phyloP scores from a whole-genome alignment of 768 basidiomycete species.

The Hypsizygus marmoreus region DNA sequence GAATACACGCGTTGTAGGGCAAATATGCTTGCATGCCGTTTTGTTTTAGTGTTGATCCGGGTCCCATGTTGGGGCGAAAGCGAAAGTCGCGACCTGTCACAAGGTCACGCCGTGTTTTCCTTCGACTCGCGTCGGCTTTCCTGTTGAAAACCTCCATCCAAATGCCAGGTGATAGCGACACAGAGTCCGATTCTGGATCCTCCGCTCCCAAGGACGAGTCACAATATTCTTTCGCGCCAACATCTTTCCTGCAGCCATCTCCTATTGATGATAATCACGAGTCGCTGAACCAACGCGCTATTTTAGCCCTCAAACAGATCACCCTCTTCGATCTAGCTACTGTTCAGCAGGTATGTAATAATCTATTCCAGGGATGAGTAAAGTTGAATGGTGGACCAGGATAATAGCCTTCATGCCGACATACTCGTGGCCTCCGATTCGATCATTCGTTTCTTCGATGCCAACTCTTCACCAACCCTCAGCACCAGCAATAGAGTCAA shows the following conservation, averaged over 20 bases:
- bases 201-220: too few species aligned
- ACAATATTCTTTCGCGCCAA: too few species aligned
- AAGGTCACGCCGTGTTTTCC: too few species aligned
- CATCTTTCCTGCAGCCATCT: too few species aligned
- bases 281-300: conserved; percentile 4
- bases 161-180: conserved; percentile 42
- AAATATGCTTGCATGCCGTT: not conserved
- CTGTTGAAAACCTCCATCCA: not conserved
- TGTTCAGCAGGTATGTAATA: conserved; percentile 15
- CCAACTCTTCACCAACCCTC: conserved; percentile 4
- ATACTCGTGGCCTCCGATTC: conserved; percentile 22
- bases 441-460: conserved; percentile 21
- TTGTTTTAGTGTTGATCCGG: not conserved
- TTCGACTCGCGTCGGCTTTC: too few species aligned
- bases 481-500: not conserved
- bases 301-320: conserved; percentile 15
- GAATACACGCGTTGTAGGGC: conserved; percentile 53
- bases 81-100: too few species aligned
- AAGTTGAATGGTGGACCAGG: conserved; percentile 5
- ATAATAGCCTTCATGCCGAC: conserved; percentile 14
- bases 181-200: conserved; percentile 53
- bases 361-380: not conserved
- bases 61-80: too few species aligned
- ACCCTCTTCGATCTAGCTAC: conserved; percentile 9
- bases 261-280: too few species aligned